Evolutionary conservation across 2,329 filamentous ascomycete species (phyloP).

Genomic region (Venturia aucupariae): DNA sequence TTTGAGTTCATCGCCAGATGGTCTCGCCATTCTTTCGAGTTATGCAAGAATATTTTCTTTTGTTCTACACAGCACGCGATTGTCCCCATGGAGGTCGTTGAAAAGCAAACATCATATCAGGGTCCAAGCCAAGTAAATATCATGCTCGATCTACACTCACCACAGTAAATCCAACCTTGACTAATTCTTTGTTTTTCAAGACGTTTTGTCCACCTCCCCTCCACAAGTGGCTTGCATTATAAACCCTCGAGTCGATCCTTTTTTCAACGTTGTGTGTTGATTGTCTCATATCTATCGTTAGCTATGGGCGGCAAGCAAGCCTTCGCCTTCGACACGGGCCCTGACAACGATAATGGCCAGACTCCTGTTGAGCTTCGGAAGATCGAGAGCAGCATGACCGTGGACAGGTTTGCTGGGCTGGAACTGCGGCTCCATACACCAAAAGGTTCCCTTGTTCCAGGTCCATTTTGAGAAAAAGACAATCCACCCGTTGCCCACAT

Average conservation of each 20-base stretch:
- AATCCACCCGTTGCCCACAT: no score
- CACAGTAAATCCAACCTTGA: no score
- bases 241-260: not conserved
- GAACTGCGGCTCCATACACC: constrained; percentile 39
- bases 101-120: not conserved
- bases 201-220: not conserved
- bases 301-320: not conserved
- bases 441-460: constrained; percentile 34
- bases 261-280: not conserved
- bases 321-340: not conserved
- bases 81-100: not conserved
- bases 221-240: not conserved
- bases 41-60: not conserved
- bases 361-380: not conserved
- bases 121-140: not conserved
- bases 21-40: constrained; percentile 4
- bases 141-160: no score
- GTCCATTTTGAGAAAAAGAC: no score
- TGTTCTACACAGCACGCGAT: not conserved
- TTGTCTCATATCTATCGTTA: not conserved
- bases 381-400: not conserved
- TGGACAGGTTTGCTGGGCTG: constrained; percentile 27
- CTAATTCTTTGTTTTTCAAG: not conserved
- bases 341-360: not conserved
- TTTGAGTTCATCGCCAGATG: constrained; percentile 30